Conservation (phyloP, 2,329 filamentous ascomycete species). For the Colletotrichum sojae region DNA sequence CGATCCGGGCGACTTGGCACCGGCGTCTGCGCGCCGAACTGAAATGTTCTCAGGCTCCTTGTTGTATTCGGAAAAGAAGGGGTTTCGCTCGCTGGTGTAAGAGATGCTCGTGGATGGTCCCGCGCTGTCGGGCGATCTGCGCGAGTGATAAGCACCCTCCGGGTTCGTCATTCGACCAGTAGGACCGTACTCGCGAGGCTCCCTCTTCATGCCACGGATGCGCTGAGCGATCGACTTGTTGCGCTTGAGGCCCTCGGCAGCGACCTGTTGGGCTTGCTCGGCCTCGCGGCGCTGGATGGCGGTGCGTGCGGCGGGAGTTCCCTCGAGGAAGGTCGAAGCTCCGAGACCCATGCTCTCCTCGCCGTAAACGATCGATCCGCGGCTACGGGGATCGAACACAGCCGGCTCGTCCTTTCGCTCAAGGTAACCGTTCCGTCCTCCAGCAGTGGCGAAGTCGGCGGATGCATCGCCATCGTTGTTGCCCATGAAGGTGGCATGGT, state of each 20-base stretch:
- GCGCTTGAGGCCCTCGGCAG: slow-evolving; percentile 76
- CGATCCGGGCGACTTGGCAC: slow-evolving; percentile 66
- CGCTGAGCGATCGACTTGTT: slow-evolving; percentile 97
- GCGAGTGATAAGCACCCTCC: slow-evolving; percentile 61
- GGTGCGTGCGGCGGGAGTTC: slow-evolving; percentile 86
- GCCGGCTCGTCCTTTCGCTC: slow-evolving; percentile 54
- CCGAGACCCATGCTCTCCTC: slow-evolving; percentile 87
- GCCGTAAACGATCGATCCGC: slow-evolving; percentile 83
- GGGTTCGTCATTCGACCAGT: slow-evolving; percentile 72
- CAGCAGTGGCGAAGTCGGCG: slow-evolving; percentile 75
- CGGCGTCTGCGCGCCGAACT: slow-evolving; percentile 57
- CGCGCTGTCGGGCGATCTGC: slow-evolving; percentile 56
- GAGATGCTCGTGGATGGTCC: slow-evolving; percentile 51
- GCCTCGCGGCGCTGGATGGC: slow-evolving; percentile 83
- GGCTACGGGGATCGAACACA: slow-evolving; percentile 78
- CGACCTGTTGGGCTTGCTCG: slow-evolving; percentile 72
- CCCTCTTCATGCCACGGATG: slow-evolving; percentile 85
- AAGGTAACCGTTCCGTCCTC: slow-evolving; percentile 46
- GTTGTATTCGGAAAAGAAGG: slow-evolving; percentile 86
- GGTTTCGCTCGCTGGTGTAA: slow-evolving; percentile 72
- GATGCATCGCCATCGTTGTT: slow-evolving; percentile 86
- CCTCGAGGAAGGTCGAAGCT: slow-evolving; percentile 95
- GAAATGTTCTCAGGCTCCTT: slow-evolving; percentile 68
- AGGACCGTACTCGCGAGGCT: slow-evolving; percentile 72
- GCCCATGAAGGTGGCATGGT: slow-evolving; percentile 91